phyloP scores from a whole-genome alignment of 441 rosid species.

The Melianthus villosus region DNA sequence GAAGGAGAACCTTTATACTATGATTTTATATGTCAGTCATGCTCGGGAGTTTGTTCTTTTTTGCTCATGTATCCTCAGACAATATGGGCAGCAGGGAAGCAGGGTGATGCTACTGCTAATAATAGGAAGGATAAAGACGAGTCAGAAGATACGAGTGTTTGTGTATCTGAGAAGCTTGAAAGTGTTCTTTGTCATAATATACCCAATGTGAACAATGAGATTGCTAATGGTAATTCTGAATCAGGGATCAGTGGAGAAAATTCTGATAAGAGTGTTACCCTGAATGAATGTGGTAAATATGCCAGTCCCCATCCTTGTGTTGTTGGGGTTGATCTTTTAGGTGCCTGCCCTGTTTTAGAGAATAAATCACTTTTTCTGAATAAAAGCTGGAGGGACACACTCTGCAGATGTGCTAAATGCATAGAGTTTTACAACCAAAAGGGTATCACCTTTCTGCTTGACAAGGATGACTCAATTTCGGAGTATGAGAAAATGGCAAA shows the following conservation, averaged over 20 bases:
- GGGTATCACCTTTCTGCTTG: slow-evolving; percentile 45
- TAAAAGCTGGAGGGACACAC: slow-evolving; percentile 63
- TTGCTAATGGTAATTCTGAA: slow-evolving; percentile 9
- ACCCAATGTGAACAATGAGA: slow-evolving; percentile 7
- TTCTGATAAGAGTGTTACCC: slow-evolving; percentile 21
- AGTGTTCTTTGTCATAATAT: slow-evolving; percentile 12
- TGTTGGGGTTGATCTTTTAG: slow-evolving; percentile 19
- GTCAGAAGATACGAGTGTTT: slow-evolving; percentile 19
- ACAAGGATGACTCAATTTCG: slow-evolving; percentile 65
- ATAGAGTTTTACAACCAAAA: slow-evolving; percentile 41
- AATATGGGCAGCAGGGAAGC: slow-evolving; percentile 33
- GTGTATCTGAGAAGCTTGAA: slow-evolving; percentile 27
- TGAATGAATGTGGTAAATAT: slow-evolving; percentile 13
- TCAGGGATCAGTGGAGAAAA: slow-evolving; percentile 22
- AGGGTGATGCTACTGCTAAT: slow-evolving; percentile 12
- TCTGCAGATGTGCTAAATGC: slow-evolving; percentile 69
- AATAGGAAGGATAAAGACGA: slow-evolving; percentile 32
- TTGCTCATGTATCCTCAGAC: slow-evolving; percentile 43
- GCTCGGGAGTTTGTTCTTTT: slow-evolving; percentile 56
- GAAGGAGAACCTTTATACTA: slow-evolving; percentile 78
- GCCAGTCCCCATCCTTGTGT: slow-evolving; percentile 20
- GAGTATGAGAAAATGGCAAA: slow-evolving; percentile 80
- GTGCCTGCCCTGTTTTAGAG: slow-evolving; percentile 15
- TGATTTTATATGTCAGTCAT: slow-evolving; percentile 67
- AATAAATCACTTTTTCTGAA: slow-evolving; percentile 54